A percentile compares a stretch with the other conserved stretches of the same genome.
Conservation (phyloP, 805 yeast species). For the Schwanniomyces occidentalis region DNA sequence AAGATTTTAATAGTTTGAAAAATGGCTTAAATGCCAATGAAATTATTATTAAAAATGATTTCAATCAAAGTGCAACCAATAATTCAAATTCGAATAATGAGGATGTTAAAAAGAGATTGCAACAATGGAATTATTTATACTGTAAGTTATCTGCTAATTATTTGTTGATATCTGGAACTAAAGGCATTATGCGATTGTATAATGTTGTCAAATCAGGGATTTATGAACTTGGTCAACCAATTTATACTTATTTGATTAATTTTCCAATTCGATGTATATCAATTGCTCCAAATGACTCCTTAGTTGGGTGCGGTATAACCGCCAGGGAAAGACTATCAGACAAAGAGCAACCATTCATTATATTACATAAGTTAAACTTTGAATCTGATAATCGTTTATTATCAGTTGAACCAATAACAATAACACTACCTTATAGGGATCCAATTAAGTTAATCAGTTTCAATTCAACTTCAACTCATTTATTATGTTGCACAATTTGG, state of each 20-base stretch:
- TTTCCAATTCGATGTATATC: conserved; percentile 82
- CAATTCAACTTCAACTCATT: conserved; percentile 66
- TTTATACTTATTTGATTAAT: conserved; percentile 67
- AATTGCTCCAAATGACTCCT: conserved; percentile 60
- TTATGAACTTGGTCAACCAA: conserved; percentile 53
- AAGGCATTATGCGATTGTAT: conserved; percentile 67
- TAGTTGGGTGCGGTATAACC: conserved; percentile 79
- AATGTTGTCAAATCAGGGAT: conserved; percentile 40
- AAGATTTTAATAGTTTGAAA: conserved; percentile 40
- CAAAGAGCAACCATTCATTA: conserved; percentile 74
- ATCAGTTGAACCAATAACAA: conserved; percentile 59
- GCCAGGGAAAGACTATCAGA: conserved; percentile 71
- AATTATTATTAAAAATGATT: conserved; percentile 30
- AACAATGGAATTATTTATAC: conserved; percentile 58
- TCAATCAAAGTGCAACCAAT: conserved; percentile 15
- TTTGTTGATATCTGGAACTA: conserved; percentile 68
- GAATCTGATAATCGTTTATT: conserved; percentile 12
- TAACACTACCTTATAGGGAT: conserved; percentile 83
- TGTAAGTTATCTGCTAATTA: conserved; percentile 60
- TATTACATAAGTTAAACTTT: conserved; percentile 46
- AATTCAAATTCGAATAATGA: conserved; percentile 11
- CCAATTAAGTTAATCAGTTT: conserved; percentile 76
- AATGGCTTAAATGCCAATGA: conserved; percentile 20
- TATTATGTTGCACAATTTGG: conserved; percentile 74
- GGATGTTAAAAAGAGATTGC: conserved; percentile 34